These are phyloP conservation scores for Citrus trifoliata DNA, from an alignment of 345 rosid genomes.

Conservation along the genomic window DNA sequence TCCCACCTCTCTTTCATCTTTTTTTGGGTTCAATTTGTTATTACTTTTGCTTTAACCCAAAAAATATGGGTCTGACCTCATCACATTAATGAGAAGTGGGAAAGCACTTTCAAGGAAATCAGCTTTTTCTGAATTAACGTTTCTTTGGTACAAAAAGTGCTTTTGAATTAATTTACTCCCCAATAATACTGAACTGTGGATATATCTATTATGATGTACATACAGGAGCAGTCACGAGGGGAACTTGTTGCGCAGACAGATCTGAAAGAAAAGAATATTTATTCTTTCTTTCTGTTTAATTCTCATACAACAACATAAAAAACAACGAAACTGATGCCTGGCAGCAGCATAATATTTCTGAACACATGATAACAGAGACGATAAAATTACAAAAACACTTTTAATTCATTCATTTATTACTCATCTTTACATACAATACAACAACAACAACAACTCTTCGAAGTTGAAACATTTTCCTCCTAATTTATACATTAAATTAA, in stretches of 20 bases:
- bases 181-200: no score
- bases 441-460: not conserved
- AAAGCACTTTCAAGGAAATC: not conserved
- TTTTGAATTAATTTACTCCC: no score
- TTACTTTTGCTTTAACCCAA: no score
- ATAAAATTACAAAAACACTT: not conserved
- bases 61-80: not conserved
- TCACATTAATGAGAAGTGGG: conserved; percentile 9
- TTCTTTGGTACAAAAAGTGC: not conserved
- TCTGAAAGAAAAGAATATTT: conserved; percentile 48
- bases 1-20: not conserved
- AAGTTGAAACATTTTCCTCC: not conserved
- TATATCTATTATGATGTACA: not conserved
- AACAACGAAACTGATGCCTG: conserved; percentile 41
- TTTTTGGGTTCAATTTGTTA: not conserved
- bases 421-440: not conserved
- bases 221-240: conserved; percentile 40
- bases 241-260: conserved; percentile 17
- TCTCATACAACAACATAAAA: conserved; percentile 41
- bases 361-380: conserved; percentile 28
- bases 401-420: not conserved
- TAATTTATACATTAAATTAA: not conserved
- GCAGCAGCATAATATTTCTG: conserved; percentile 38
- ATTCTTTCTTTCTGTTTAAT: conserved; percentile 17
- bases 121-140: not conserved